These are phyloP conservation scores for Penicillium sp. DNA, from an alignment of 2,329 filamentous ascomycete species.

Conservation along the genomic window DNA sequence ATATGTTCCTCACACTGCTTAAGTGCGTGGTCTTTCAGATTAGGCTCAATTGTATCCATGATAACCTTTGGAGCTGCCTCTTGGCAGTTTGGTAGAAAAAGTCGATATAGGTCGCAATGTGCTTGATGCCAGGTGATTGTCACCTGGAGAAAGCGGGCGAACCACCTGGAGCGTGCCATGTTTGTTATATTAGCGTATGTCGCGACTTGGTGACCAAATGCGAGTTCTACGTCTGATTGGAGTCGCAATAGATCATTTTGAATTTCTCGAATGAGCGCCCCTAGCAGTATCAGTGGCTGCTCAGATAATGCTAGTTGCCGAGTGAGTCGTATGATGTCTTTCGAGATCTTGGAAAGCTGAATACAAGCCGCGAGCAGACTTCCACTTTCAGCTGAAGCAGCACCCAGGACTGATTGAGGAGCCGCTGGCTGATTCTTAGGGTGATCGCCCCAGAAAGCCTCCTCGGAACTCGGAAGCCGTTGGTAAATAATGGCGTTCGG, in stretches of 20 bases:
- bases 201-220: constrained; percentile 3
- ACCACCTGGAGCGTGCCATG: constrained; percentile 12
- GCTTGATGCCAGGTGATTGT: constrained; percentile 18
- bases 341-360: constrained; percentile 15
- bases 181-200: background rate
- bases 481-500: constrained; percentile 18
- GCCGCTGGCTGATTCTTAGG: background rate
- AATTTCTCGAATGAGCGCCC: constrained; percentile 14
- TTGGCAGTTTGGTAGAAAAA: constrained; percentile 15
- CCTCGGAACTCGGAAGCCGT: constrained; percentile 12
- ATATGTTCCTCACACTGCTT: constrained; percentile 12
- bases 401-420: background rate
- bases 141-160: constrained; percentile 16
- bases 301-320: constrained; percentile 16
- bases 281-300: constrained; percentile 12
- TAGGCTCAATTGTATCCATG: constrained; percentile 7
- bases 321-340: constrained; percentile 20
- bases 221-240: constrained; percentile 9
- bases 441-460: constrained; percentile 2
- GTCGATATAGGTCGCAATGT: constrained; percentile 19
- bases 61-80: constrained; percentile 15
- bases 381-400: background rate
- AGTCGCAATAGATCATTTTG: constrained; percentile 16
- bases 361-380: constrained; percentile 13
- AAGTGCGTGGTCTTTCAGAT: constrained; percentile 5